Conservation (phyloP, 352 stramenopile genomes). For the Globisporangium barbulae region DNA sequence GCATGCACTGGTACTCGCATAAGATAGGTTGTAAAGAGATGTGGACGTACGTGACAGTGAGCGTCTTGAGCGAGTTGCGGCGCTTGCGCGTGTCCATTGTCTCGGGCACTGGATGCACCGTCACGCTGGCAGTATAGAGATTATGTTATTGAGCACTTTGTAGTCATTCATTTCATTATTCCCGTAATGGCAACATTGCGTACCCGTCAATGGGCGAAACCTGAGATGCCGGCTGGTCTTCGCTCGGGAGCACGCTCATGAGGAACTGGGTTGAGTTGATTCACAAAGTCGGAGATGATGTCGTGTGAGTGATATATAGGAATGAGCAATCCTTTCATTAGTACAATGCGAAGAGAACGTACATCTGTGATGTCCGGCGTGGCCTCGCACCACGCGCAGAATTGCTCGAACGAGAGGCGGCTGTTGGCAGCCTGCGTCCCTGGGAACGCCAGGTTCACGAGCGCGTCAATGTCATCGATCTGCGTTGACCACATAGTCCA, state of each 20-base stretch:
- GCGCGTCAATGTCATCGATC: conserved; percentile 71
- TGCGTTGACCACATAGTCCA: conserved; percentile 8
- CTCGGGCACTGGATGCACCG: conserved; percentile 2
- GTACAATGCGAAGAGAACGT: not conserved
- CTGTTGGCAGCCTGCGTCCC: conserved; percentile 31
- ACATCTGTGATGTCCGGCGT: conserved; percentile 77
- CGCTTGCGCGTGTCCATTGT: conserved; percentile 24
- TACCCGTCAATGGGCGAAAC: conserved; percentile 37
- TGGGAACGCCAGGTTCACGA: conserved; percentile 83
- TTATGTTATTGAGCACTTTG: not conserved
- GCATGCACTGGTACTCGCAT: not conserved
- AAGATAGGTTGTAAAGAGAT: not conserved
- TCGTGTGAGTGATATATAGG: not conserved
- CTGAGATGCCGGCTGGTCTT: conserved; percentile 37
- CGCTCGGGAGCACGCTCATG: conserved; percentile 71
- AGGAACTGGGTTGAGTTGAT: conserved; percentile 42
- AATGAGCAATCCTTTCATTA: not conserved
- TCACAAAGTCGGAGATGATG: not conserved
- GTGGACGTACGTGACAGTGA: conserved; percentile 46
- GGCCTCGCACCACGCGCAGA: conserved; percentile 81
- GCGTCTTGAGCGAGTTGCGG: conserved; percentile 47
- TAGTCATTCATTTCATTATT: not conserved
- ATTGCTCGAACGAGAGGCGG: conserved; percentile 85
- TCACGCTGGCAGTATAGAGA: conserved; percentile 10
- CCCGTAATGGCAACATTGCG: not conserved